Evolutionary conservation across 805 yeast genomes (phyloP), one percentile per base, ranked within the genome.

Genomic region (Zygotorulaspora chibaensis): DNA sequence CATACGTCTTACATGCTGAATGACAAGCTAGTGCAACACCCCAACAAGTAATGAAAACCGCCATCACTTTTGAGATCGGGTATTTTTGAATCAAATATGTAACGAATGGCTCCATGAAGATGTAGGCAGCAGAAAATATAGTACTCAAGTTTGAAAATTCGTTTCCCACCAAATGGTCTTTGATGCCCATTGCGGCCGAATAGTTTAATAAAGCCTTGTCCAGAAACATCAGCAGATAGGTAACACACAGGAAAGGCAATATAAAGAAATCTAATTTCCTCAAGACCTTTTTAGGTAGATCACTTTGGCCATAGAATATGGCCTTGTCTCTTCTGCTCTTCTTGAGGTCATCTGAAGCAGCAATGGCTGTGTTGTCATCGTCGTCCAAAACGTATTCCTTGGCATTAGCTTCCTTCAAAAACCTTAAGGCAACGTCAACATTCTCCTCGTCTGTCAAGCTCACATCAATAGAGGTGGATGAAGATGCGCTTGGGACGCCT

Each of bases 131-230:
- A 43, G 76, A 75, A 48, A 77, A 72, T 13, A 77, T 75, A 1
- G 83, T 77, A 27, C 78, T 75, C 41, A 78, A 57, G 52, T 77
- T 72, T 17, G 79, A 73, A 54, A 73, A 79, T 41, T 79, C 75
- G 34, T 76, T 69, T 6, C 73, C 67, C 31, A 66, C 64, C 49
- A 78, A 65, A 54, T 77, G 70, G 2, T 67, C 58, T 55, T 73
- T 76, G 53, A 80, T 77, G 0, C 84, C 84, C 83, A 81, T 76
- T 1, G 80, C 80, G 12, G 81, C 81, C 2, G 85, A 81, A 55
- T 80, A 78, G 51, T 80, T 79, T 33, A 77, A 61, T 41, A 80
- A 61, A n/a, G 77, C 70, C 54, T 81, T 81, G 52, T 81, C 86
- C 45, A 80, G 63, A 53, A 77, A 77, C 65, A 80, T 83, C 13